A percentile compares a stretch with the other conserved stretches of the same genome.
Evolutionary conservation across 257 asterid species (phyloP).

Genomic region (Primulina tabacum): DNA sequence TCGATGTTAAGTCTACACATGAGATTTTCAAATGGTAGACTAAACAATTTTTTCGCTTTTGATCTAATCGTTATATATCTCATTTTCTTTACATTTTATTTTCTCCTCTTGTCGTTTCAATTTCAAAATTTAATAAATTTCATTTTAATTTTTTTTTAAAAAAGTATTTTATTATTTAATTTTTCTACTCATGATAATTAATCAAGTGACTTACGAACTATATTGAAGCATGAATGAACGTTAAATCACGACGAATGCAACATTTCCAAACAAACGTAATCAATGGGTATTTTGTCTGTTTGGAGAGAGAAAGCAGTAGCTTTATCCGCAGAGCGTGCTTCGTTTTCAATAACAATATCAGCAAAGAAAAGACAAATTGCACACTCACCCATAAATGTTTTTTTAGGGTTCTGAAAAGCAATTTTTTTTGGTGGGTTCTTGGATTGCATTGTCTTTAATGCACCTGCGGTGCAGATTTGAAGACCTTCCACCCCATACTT

Average conservation of each 20-base stretch:
- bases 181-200: too few relatives aligned
- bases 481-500: slow-evolving; percentile 20
- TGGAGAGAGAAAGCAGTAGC: background rate
- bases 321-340: background rate
- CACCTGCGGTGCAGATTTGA: slow-evolving; percentile 19
- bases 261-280: background rate
- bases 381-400: background rate
- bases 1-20: too few relatives aligned
- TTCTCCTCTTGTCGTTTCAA: too few relatives aligned
- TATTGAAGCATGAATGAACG: background rate
- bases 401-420: slow-evolving; percentile 15
- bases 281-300: background rate
- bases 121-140: too few relatives aligned
- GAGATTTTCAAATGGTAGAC: background rate
- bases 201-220: background rate
- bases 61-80: too few relatives aligned
- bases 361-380: background rate
- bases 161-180: too few relatives aligned
- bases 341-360: background rate
- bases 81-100: too few relatives aligned
- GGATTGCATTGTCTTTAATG: slow-evolving; percentile 22
- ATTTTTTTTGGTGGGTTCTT: slow-evolving; percentile 25
- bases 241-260: background rate
- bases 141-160: too few relatives aligned
- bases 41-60: too few relatives aligned